Percentiles rank a stretch among this genome's conserved stretches.
Conservation (phyloP, 257 asterid genomes). For the Solanum tacnaense region DNA sequence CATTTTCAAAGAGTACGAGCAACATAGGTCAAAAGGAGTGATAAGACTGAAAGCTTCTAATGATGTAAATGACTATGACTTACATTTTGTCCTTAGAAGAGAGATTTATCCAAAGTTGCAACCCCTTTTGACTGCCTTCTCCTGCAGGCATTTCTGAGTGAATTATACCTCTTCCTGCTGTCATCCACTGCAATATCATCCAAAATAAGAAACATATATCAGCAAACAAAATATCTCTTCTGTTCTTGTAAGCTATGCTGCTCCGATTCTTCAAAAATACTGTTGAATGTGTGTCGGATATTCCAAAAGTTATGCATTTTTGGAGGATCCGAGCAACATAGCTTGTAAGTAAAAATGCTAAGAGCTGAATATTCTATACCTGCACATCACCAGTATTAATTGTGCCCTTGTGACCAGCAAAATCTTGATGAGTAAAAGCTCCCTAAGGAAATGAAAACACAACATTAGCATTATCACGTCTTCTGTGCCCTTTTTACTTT, state of each 20-base stretch:
- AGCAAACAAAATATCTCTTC: neutral
- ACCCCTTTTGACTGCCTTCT: conserved; percentile 57
- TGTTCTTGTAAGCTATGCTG: neutral
- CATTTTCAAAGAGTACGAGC: neutral
- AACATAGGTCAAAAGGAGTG: neutral
- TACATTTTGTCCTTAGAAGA: conserved; percentile 87
- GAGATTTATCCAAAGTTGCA: conserved; percentile 92
- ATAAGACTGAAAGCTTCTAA: neutral
- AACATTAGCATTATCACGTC: neutral
- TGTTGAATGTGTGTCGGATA: neutral
- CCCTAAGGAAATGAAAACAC: conserved; percentile 35
- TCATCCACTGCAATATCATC: conserved; percentile 73
- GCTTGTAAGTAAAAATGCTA: neutral
- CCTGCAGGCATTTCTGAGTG: conserved; percentile 98
- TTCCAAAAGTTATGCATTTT: neutral
- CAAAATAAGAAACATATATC: neutral
- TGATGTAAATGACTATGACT: neutral
- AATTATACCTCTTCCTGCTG: conserved; percentile 90
- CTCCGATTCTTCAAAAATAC: neutral
- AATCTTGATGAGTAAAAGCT: conserved; percentile 82
- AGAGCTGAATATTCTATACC: conserved; percentile 24
- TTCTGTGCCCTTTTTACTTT: neutral
- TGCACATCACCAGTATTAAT: conserved; percentile 82
- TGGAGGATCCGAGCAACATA: neutral
- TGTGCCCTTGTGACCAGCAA: conserved; percentile 84